Percentiles rank a stretch among this genome's conserved stretches.
phyloP scores from a whole-genome alignment of 2,329 filamentous ascomycete genomes.

The Pseudogymnoascus sp. region DNA sequence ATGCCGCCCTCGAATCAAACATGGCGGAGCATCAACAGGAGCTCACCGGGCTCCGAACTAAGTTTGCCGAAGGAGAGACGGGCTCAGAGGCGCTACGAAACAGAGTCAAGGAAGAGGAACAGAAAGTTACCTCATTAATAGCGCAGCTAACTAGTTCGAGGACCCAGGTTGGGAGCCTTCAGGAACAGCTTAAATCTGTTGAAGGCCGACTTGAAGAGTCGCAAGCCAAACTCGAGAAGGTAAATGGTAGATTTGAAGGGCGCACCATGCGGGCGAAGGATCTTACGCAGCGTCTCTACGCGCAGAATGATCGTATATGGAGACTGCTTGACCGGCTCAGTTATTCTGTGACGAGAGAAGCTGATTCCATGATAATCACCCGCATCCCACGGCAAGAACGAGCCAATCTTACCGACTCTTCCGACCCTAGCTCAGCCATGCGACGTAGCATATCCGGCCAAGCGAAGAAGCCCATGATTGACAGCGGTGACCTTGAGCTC shows the following conservation, averaged over 20 bases:
- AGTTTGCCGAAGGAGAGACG: constrained; percentile 74
- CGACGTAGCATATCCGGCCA: constrained; percentile 44
- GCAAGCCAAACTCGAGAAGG: constrained; percentile 42
- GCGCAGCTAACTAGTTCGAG: constrained; percentile 67
- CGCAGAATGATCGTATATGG: constrained; percentile 75
- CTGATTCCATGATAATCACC: constrained; percentile 65
- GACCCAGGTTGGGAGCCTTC: constrained; percentile 65
- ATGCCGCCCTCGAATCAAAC: constrained; percentile 46
- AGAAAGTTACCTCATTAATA: constrained; percentile 56
- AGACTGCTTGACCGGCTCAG: constrained; percentile 80
- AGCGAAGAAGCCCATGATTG: constrained; percentile 45
- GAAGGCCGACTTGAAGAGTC: constrained; percentile 55
- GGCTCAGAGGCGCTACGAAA: constrained; percentile 72
- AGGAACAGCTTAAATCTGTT: constrained; percentile 64
- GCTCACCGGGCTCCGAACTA: constrained; percentile 57
- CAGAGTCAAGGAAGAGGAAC: constrained; percentile 67
- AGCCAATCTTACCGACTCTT: constrained; percentile 50
- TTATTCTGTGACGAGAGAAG: constrained; percentile 69
- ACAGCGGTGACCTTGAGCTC: constrained; percentile 61
- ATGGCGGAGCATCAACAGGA: constrained; percentile 59
- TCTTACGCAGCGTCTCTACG: constrained; percentile 72
- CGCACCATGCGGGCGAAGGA: constrained; percentile 71
- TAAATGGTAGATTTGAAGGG: constrained; percentile 54
- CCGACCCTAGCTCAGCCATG: constrained; percentile 46
- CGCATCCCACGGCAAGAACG: constrained; percentile 57